phyloP scores from a whole-genome alignment of 805 yeast species.

The Wickerhamomyces chaumierensis region DNA sequence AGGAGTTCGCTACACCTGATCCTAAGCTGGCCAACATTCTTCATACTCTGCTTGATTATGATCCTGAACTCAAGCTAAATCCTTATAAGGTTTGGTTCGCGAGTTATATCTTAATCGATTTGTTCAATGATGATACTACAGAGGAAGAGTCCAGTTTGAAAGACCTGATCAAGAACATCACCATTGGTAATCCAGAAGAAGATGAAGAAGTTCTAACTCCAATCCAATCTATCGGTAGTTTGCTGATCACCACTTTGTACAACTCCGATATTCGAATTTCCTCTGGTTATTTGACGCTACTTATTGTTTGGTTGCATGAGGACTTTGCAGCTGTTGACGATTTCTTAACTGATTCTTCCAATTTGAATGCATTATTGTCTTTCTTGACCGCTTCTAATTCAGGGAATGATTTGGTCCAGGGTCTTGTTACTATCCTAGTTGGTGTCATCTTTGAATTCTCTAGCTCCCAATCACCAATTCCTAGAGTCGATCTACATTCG shows the following conservation, averaged over 20 bases:
- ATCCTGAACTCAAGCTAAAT: conserved; percentile 58
- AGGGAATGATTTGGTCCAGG: conserved; percentile 51
- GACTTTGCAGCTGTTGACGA: conserved; percentile 66
- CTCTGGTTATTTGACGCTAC: conserved; percentile 64
- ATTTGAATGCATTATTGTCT: conserved; percentile 57
- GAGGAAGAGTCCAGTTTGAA: conserved; percentile 25
- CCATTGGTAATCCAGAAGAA: conserved; percentile 43
- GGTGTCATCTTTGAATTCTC: conserved; percentile 85
- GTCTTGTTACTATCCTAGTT: conserved; percentile 57
- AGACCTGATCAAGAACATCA: conserved; percentile 34
- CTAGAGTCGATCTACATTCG: conserved; percentile 48
- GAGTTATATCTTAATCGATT: conserved; percentile 45
- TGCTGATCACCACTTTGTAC: conserved; percentile 53
- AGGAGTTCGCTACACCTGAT: conserved; percentile 12
- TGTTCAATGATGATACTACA: conserved; percentile 41
- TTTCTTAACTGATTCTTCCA: conserved; percentile 57
- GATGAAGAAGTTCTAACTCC: conserved; percentile 63
- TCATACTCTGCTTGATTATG: conserved; percentile 62
- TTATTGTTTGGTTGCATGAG: conserved; percentile 70
- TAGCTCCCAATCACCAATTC: conserved; percentile 35
- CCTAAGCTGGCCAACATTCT: conserved; percentile 48
- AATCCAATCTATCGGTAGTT: conserved; percentile 69
- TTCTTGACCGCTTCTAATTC: conserved; percentile 42
- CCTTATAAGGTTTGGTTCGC: conserved; percentile 89
- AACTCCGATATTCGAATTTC: conserved; percentile 64